Conservation (phyloP, 257 asterid genomes). For the Anisodus acutangulus region DNA sequence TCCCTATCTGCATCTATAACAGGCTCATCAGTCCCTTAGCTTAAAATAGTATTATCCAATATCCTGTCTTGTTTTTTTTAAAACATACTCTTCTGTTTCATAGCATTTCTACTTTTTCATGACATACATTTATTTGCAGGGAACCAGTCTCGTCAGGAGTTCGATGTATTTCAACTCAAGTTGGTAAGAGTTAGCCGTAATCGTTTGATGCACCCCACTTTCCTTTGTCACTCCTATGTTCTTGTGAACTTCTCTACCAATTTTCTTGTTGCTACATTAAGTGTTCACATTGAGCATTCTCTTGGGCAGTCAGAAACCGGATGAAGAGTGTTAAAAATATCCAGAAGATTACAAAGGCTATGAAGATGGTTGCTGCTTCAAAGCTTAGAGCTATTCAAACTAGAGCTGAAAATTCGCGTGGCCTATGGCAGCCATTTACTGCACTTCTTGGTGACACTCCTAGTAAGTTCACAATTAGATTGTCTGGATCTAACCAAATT, state of each 20-base stretch:
- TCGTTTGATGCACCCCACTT: background rate
- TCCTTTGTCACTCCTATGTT: conserved; percentile 1
- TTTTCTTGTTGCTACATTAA: conserved; percentile 29
- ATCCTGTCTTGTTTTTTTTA: background rate
- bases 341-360: conserved; percentile 98
- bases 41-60: background rate
- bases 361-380: conserved; percentile 99
- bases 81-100: background rate
- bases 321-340: conserved; percentile 96
- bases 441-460: conserved; percentile 98
- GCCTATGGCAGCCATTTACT: conserved; percentile 98
- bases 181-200: conserved; percentile 53
- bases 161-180: conserved; percentile 85
- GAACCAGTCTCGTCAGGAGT: conserved; percentile 64
- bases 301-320: conserved; percentile 76
- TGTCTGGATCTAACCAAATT: conserved; percentile 22
- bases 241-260: background rate
- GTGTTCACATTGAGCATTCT: conserved; percentile 31
- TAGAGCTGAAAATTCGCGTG: conserved; percentile 90
- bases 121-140: conserved; percentile 47
- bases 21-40: background rate
- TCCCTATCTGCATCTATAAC: background rate
- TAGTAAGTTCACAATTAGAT: conserved; percentile 52
- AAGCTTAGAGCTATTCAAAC: conserved; percentile 92
- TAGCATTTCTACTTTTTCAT: background rate